A percentile compares a stretch with the other conserved stretches of the same genome.
Evolutionary conservation across 805 yeast genomes (phyloP).

Genomic region (Lachancea thermotolerans): DNA sequence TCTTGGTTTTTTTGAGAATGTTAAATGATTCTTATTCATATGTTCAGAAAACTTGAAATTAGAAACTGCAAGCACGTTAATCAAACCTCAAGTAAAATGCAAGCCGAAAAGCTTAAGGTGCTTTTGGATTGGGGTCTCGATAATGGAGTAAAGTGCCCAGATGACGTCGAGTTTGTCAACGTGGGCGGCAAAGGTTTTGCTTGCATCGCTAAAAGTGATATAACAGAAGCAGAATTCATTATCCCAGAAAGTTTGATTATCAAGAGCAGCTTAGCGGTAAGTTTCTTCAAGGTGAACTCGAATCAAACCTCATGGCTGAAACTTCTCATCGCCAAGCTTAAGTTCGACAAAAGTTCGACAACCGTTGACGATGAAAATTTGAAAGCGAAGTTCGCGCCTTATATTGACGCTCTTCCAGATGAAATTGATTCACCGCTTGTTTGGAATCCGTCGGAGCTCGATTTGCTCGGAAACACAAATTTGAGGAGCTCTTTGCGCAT

Average conservation of each 20-base stretch:
- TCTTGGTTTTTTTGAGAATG: too few relatives aligned
- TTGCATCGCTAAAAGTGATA: slow-evolving; percentile 23
- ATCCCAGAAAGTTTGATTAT: slow-evolving; percentile 31
- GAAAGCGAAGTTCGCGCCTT: slow-evolving; percentile 34
- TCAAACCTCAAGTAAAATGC: neutral
- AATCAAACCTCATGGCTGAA: slow-evolving; percentile 33
- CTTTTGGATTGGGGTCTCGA: slow-evolving; percentile 34
- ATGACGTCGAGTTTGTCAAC: slow-evolving; percentile 30
- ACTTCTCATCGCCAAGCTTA: slow-evolving; percentile 38
- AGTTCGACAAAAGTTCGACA: slow-evolving; percentile 25
- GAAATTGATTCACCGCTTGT: slow-evolving; percentile 49
- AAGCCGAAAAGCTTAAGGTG: slow-evolving; percentile 1
- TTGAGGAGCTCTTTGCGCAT: slow-evolving; percentile 46
- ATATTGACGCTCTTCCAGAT: slow-evolving; percentile 45
- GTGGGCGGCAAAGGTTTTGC: slow-evolving; percentile 33
- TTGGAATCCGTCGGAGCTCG: slow-evolving; percentile 52
- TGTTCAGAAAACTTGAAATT: too few relatives aligned
- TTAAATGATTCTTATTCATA: too few relatives aligned
- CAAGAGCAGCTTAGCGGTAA: slow-evolving; percentile 19
- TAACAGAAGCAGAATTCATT: slow-evolving; percentile 22
- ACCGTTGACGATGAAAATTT: slow-evolving; percentile 16
- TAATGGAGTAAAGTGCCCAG: slow-evolving; percentile 34
- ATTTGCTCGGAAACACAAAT: slow-evolving; percentile 59
- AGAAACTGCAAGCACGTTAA: too few relatives aligned
- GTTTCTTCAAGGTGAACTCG: slow-evolving; percentile 17